These are phyloP conservation scores for Kockiozyma suomiensis DNA, from an alignment of 805 yeast genomes.

Conservation along the genomic window DNA sequence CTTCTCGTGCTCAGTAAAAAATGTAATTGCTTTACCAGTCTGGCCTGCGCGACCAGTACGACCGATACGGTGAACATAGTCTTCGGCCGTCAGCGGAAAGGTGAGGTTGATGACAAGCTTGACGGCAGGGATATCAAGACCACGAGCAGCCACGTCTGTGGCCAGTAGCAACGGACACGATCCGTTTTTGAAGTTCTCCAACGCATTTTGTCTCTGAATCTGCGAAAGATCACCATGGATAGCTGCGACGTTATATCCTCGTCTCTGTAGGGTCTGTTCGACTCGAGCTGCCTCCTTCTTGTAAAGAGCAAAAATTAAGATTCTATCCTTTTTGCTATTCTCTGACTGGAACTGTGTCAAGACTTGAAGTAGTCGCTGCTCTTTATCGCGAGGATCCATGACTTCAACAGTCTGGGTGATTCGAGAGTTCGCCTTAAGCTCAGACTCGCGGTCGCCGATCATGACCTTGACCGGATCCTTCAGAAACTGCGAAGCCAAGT, in stretches of 20 bases:
- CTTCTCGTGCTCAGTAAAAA: conserved; percentile 95
- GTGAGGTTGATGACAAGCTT: conserved; percentile 93
- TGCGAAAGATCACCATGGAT: conserved; percentile 96
- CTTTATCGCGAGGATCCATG: conserved; percentile 78
- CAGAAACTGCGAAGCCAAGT: conserved; percentile 85
- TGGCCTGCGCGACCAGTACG: conserved; percentile 98
- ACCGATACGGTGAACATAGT: conserved; percentile 95
- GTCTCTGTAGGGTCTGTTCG: conserved; percentile 70
- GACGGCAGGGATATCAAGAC: conserved; percentile 98
- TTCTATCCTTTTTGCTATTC: conserved; percentile 66
- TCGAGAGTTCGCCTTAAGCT: conserved; percentile 89
- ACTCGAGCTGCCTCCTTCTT: conserved; percentile 95
- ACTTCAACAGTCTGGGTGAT: conserved; percentile 94
- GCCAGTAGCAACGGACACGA: conserved; percentile 77
- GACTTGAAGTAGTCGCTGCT: conserved; percentile 69
- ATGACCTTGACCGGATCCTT: conserved; percentile 79
- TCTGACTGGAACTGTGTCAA: conserved; percentile 75
- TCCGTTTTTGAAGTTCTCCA: conserved; percentile 83
- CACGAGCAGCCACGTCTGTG: conserved; percentile 93
- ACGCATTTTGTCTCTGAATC: conserved; percentile 85
- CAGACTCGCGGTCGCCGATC: conserved; percentile 86
- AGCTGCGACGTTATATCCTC: conserved; percentile 83
- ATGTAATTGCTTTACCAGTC: conserved; percentile 90
- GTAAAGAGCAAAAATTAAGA: conserved; percentile 89
- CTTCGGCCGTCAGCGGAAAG: conserved; percentile 95